phyloP scores from a whole-genome alignment of 495 filamentous ascomycete species.

The Xylaria grammica region DNA sequence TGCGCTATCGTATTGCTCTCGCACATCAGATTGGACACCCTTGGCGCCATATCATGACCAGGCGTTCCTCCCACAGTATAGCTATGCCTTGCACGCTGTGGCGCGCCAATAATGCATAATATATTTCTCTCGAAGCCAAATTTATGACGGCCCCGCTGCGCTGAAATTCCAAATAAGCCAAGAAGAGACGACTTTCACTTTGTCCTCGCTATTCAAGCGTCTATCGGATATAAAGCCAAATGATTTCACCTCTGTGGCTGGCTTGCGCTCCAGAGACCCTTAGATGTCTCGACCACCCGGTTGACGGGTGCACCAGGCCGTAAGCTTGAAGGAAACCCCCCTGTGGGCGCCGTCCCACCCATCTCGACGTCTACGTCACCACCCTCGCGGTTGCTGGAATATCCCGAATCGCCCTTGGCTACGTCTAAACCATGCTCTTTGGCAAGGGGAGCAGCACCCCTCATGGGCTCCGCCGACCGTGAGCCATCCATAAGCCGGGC shows the following conservation, averaged over 20 bases:
- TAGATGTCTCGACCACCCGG: constrained; percentile 40
- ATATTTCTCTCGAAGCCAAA: constrained; percentile 6
- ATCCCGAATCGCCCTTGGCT: constrained; percentile 46
- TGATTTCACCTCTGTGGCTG: constrained; percentile 32
- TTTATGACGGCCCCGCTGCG: constrained; percentile 3
- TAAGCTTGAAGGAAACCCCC: constrained; percentile 36
- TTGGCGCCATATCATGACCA: not conserved
- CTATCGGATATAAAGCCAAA: constrained; percentile 7
- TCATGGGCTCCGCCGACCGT: constrained; percentile 43
- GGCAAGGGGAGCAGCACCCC: constrained; percentile 25
- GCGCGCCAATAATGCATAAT: constrained; percentile 19
- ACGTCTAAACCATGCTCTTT: constrained; percentile 40
- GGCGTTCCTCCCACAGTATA: not conserved
- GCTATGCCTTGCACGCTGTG: not conserved
- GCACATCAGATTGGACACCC: not conserved
- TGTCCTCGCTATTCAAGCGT: constrained; percentile 18
- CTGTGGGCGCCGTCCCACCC: constrained; percentile 38
- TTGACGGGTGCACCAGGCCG: constrained; percentile 41
- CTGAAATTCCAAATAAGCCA: constrained; percentile 15
- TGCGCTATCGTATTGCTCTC: constrained; percentile 16
- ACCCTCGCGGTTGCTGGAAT: constrained; percentile 41
- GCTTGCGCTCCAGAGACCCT: constrained; percentile 43
- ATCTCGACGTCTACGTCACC: constrained; percentile 48
- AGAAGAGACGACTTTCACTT: not conserved
- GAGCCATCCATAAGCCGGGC: constrained; percentile 73